Base-by-base conservation (phyloP, 176 grass and related monocot genomes). In the Bonia amplexicaulis region DNA sequence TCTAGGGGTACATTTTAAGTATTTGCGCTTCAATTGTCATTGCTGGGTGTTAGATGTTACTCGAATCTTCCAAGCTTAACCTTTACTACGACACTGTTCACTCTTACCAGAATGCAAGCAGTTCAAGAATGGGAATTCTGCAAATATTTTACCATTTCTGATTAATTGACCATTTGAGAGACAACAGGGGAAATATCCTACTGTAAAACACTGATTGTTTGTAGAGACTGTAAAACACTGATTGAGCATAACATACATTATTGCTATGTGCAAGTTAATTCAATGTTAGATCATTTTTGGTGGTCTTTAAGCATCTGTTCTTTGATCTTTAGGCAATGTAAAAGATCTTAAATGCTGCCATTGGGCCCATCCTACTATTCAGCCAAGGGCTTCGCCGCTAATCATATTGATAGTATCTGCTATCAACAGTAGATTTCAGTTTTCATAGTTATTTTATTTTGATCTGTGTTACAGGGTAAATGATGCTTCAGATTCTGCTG, bases 401-500 rank as follows among this genome's bases (percentile, higher is more conserved):
- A 66, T 66, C 48, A 39, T 46, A 41, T 9, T 82, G 62, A 55
- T 57, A 58, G 29, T 66, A 35, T 69, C 27, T 55, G 22, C 29
- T 25, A 25, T 76, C 23, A 39, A 68, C 26, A 84, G 6, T 55
- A 57, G 39, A 2, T 57, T 48, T 84, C 25, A 35, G 6, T 80
- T 33, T 19, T 59, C 42, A 87, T 70, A 9, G 65, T 67, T 86
- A 73, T 61, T 27, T 62, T 51, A 72, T 25, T 61, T 82, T 40
- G 44, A 73, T 85, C 41, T 86, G 53, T 55, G 55, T 81, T 74
- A 8, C 74, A 98, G 96, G 96, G 87, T 98, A 70, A 92, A 93
- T 64, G 93, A 95, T 71, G 85, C 85, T 87, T 79, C 93, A 55
- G 93, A 98, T 89, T 81, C 96, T 51, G 80, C 85, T 48, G 96